Conservation (phyloP, 306 rosid species). For the Vachellia collinsii region DNA sequence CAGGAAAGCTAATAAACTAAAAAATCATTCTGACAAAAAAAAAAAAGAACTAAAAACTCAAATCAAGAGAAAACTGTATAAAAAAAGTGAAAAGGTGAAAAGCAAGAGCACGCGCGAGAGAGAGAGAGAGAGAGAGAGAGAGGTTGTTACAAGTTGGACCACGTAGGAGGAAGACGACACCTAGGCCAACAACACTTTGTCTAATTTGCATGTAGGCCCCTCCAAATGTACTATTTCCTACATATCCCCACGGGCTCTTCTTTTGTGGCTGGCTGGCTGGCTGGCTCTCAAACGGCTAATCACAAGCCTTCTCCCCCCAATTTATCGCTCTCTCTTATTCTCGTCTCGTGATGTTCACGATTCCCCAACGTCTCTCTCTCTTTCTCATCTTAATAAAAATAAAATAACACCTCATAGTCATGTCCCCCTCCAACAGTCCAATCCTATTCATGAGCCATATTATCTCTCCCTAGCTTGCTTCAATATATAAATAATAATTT, state of each 20-base stretch:
- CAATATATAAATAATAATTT: no score
- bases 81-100: no score
- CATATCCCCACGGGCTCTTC: not conserved
- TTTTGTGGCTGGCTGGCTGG: not conserved
- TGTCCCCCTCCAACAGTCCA: no score
- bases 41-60: no score
- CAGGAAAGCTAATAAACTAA: no score
- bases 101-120: not conserved
- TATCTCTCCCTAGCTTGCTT: no score
- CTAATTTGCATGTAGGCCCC: not conserved
- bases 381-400: no score
- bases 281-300: conserved; percentile 43
- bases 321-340: not conserved
- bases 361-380: not conserved
- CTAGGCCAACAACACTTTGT: not conserved
- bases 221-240: not conserved
- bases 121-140: not conserved
- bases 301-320: conserved; percentile 26
- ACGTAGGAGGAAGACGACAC: not conserved
- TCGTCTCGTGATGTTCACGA: conserved; percentile 5
- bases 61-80: no score
- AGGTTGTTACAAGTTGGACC: not conserved
- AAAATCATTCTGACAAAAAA: no score
- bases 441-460: no score
- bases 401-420: no score